A percentile compares a stretch with the other conserved stretches of the same genome.
phyloP scores from a whole-genome alignment of 2,329 filamentous ascomycete genomes.

The Monosporascus cannonballus region DNA sequence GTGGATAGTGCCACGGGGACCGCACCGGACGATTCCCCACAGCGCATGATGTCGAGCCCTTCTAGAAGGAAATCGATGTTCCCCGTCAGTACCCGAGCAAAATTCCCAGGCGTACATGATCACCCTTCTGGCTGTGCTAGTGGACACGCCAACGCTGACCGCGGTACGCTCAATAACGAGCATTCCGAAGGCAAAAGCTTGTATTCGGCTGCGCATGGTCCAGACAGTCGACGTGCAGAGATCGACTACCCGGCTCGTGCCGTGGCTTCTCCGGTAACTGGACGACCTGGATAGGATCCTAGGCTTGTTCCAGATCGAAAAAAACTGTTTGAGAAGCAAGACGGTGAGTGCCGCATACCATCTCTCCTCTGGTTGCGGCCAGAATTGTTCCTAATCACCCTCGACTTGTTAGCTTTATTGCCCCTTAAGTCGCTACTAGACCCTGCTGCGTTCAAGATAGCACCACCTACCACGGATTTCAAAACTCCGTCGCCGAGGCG shows the following conservation, averaged over 20 bases:
- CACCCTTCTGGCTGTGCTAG: neutral
- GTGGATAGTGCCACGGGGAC: neutral
- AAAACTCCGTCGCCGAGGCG: conserved; percentile 2
- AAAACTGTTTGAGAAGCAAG: conserved; percentile 24
- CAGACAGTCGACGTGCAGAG: neutral
- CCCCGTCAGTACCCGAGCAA: conserved; percentile 6
- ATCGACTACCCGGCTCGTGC: neutral
- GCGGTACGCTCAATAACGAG: neutral
- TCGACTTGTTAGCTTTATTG: conserved; percentile 7
- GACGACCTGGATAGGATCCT: conserved; percentile 20
- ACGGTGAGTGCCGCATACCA: conserved; percentile 15
- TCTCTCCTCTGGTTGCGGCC: neutral
- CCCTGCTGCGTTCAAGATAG: neutral
- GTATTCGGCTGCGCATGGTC: neutral
- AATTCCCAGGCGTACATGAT: neutral
- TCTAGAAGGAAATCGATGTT: conserved; percentile 5
- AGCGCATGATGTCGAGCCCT: conserved; percentile 3
- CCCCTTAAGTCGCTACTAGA: conserved; percentile 1
- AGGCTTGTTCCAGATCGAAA: conserved; percentile 23
- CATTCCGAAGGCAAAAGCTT: neutral
- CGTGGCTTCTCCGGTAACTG: conserved; percentile 10
- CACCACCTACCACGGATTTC: neutral
- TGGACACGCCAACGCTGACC: neutral
- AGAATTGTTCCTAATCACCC: neutral
- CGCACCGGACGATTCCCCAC: conserved; percentile 10